A percentile compares a stretch with the other conserved stretches of the same genome.
Evolutionary conservation across 1,139 yeast species (phyloP).

Genomic region (Scheffersomyces stambukii): DNA sequence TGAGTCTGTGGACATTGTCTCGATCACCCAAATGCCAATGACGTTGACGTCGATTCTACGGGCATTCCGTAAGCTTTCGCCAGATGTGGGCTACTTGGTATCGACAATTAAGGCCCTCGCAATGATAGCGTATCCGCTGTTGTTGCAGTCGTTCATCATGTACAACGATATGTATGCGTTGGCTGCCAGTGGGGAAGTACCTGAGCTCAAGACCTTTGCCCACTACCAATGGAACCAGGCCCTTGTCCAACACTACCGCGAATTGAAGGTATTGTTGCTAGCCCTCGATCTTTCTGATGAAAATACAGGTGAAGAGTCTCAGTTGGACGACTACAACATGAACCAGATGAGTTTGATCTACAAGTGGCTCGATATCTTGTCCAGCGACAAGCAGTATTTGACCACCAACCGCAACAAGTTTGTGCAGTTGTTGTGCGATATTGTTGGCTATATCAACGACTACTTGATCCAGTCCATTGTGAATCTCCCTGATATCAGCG

Average conservation of each 20-base stretch:
- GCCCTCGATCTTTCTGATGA: constrained; percentile 16
- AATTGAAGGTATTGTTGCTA: constrained; percentile 14
- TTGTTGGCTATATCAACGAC: constrained; percentile 28
- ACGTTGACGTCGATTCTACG: constrained; percentile 17
- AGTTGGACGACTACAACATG: constrained; percentile 19
- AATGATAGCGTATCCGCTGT: constrained; percentile 28
- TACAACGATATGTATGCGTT: constrained; percentile 34
- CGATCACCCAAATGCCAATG: constrained; percentile 19
- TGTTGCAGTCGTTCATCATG: constrained; percentile 29
- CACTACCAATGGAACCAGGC: constrained; percentile 20
- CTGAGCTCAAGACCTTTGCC: constrained; percentile 17
- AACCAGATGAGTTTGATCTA: constrained; percentile 19
- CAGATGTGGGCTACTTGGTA: constrained; percentile 12
- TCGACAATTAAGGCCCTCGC: constrained; percentile 31
- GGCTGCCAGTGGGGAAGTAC: constrained; percentile 9
- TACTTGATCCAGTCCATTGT: constrained; percentile 27
- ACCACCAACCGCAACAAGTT: constrained; percentile 26
- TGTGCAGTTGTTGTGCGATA: constrained; percentile 21
- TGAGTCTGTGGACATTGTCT: constrained; percentile 1
- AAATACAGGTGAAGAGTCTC: constrained; percentile 12
- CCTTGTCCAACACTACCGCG: constrained; percentile 17
- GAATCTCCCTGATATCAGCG: constrained; percentile 31
- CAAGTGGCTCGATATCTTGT: constrained; percentile 23
- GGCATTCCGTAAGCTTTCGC: constrained; percentile 15
- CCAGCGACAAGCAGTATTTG: constrained; percentile 18